Base-by-base conservation (phyloP, 2,329 filamentous ascomycete genomes). In the Mollisiaceae sp. region DNA sequence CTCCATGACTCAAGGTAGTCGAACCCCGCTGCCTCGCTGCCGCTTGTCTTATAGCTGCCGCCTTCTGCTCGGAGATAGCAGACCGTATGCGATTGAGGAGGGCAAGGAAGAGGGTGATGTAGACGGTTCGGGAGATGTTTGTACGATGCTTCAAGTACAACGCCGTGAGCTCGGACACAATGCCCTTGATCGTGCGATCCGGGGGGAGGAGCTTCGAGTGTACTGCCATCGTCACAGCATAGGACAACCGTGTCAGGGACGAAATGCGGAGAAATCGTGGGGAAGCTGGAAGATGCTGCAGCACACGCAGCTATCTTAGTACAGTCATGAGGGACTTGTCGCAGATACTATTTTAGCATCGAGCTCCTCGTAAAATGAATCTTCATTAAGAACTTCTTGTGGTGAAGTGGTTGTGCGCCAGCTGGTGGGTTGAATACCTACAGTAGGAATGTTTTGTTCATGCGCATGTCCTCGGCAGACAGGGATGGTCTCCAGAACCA, bases 61-160 rank as follows among this genome's bases (percentile, higher is more conserved):
- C 91, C 78, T 97, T 97, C 78, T 98, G 95, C 77, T 97, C 94
- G 65, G 91, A 89, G 75, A 98, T 90, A 73, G 94, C 94, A 85
- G 93, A 89, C 73, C 94, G 93, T 62, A 98, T 89, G 73, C 95
- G 93, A 78, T 97, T 94, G 67, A 90, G 83, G 67, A 97, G 87
- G 57, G 92, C 89, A 71, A 94, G 81, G 72, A 94, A 87, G 71
- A 97, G 85, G 35, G 92, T 89, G 68, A 97, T 82, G 82, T 96
- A 97, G 72, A 97, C 87, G 69, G 88, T 88, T 75, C 92, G 90
- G 24, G 92, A 94, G 78, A 97, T 93, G 71, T 87, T 87, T 59
- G 89, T 92, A 72, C 93, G 91, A 79, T 97, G 89, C 68, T 86
- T 84, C 69, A 94, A 83, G 79, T 97, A 97, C 58, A 93, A 84